Conservation (phyloP, 805 yeast genomes). For the Kluyveromyces starmeri region DNA sequence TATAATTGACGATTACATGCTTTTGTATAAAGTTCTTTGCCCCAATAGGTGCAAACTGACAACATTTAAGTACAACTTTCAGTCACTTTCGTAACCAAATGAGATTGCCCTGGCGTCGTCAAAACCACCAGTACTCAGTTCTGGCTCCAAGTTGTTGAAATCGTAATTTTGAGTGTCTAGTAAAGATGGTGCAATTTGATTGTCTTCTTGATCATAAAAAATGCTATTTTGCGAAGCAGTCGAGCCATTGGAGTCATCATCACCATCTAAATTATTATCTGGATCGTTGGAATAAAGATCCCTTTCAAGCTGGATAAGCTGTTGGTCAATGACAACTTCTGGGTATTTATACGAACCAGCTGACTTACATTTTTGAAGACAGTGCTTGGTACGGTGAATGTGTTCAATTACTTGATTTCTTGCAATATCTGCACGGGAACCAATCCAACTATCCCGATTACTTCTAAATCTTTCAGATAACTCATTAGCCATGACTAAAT, state of each 20-base stretch:
- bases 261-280: not conserved
- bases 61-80: too few species aligned
- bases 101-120: not conserved
- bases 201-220: constrained; percentile 5
- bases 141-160: not conserved
- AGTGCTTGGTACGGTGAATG: constrained; percentile 15
- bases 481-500: constrained; percentile 20
- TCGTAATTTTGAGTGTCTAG: constrained; percentile 5
- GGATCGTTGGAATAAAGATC: constrained; percentile 10
- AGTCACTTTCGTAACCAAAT: constrained; percentile 3
- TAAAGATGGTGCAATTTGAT: constrained; percentile 3
- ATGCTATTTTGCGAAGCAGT: too few species aligned
- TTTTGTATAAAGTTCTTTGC: too few species aligned
- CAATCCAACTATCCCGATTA: constrained; percentile 5
- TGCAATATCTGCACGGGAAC: constrained; percentile 15
- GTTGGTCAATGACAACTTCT: constrained; percentile 15
- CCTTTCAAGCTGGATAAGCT: constrained; percentile 17
- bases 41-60: too few species aligned
- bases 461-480: constrained; percentile 13
- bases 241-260: too few species aligned
- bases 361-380: constrained; percentile 12
- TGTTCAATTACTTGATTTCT: constrained; percentile 18
- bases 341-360: constrained; percentile 18
- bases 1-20: too few species aligned
- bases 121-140: not conserved